These are phyloP conservation scores for Luffa aegyptiaca DNA, from an alignment of 306 rosid species.

Conservation along the genomic window DNA sequence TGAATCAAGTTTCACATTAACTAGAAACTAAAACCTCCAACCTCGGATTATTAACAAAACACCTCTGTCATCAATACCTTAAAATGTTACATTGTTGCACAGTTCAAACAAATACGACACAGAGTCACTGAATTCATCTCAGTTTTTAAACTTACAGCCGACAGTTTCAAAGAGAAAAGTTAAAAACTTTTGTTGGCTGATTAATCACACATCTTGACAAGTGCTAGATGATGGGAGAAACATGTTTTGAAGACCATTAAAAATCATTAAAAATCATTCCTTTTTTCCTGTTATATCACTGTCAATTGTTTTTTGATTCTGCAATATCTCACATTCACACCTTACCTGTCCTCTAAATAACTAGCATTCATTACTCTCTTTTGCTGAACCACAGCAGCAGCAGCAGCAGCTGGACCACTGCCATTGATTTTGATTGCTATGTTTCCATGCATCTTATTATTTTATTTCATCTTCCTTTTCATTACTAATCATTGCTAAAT, in stretches of 20 bases:
- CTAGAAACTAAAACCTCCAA: background rate
- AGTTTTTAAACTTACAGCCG: background rate
- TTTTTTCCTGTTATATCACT: background rate
- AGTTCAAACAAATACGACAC: background rate
- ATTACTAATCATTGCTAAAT: background rate
- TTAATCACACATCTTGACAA: background rate
- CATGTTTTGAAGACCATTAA: background rate
- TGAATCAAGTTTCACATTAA: background rate
- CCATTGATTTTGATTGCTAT: background rate
- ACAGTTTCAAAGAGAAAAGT: background rate
- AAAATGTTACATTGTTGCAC: background rate
- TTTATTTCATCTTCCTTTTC: background rate
- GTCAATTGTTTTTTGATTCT: slow-evolving; percentile 1
- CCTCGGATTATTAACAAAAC: background rate
- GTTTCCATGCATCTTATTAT: background rate
- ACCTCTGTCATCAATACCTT: background rate
- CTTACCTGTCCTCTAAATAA: slow-evolving; percentile 1
- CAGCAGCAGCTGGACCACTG: background rate
- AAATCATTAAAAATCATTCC: background rate
- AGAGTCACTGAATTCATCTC: background rate
- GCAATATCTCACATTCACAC: background rate
- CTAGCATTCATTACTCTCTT: slow-evolving; percentile 9
- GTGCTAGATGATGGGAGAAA: background rate
- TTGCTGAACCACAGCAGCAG: background rate
- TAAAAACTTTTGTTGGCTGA: background rate